Conservation (phyloP, 2,329 filamentous ascomycete genomes). For the Pestalotiopsis sp. region DNA sequence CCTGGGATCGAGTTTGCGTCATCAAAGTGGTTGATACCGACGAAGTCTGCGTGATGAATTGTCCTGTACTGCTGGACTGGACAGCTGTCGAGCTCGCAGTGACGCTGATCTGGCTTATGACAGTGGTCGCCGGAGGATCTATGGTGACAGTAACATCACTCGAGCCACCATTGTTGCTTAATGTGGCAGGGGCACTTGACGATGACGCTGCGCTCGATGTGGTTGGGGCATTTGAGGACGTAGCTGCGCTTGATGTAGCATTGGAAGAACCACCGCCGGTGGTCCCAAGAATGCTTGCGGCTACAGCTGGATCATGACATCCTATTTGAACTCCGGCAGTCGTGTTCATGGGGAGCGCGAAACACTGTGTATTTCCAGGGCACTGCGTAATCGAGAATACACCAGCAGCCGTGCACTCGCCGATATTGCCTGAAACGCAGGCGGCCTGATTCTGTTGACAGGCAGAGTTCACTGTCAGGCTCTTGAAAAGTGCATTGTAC, state of each 20-base stretch:
- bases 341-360: conserved; percentile 56
- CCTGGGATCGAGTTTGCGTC: conserved; percentile 21
- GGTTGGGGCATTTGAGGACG: background rate
- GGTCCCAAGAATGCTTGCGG: conserved; percentile 44
- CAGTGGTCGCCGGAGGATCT: conserved; percentile 26
- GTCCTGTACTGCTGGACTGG: background rate
- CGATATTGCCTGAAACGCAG: conserved; percentile 54
- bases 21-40: conserved; percentile 22
- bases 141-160: conserved; percentile 21
- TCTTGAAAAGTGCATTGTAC: conserved; percentile 51
- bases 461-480: conserved; percentile 45
- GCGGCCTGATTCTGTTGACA: conserved; percentile 52
- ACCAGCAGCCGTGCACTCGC: conserved; percentile 44
- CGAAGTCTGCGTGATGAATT: conserved; percentile 16
- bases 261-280: conserved; percentile 14
- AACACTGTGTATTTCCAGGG: conserved; percentile 44
- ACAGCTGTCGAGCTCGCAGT: conserved; percentile 13
- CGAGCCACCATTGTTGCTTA: conserved; percentile 12
- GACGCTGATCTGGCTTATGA: conserved; percentile 23
- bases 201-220: background rate
- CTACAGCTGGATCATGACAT: conserved; percentile 45
- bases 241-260: conserved; percentile 15
- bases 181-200: background rate
- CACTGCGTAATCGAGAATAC: conserved; percentile 45
- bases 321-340: conserved; percentile 50